phyloP scores from a whole-genome alignment of 2,329 filamentous ascomycete species.

The Pyricularia grisea region DNA sequence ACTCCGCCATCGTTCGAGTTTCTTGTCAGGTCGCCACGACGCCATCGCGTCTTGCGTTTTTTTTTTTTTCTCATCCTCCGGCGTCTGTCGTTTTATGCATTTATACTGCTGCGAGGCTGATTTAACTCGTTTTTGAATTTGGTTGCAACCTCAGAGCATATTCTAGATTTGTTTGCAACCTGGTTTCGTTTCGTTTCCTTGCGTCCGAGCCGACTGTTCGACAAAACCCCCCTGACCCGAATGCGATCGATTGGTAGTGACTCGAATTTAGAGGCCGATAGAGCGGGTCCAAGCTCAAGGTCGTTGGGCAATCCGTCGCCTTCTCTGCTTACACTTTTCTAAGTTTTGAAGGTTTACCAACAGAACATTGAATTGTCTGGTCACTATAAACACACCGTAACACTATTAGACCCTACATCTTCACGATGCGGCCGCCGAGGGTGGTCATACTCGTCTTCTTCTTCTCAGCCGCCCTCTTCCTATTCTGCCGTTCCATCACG shows the following conservation, averaged over 20 bases:
- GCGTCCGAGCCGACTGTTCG: neutral
- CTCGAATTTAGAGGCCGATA: neutral
- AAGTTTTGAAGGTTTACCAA: neutral
- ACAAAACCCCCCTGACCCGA: neutral
- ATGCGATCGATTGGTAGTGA: neutral
- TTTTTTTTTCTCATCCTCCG: neutral
- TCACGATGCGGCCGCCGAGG: constrained; percentile 29
- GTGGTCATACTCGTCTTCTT: constrained; percentile 45
- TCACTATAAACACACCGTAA: neutral
- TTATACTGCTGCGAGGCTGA: neutral
- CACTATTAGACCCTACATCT: neutral
- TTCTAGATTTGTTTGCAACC: neutral
- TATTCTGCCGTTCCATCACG: constrained; percentile 42
- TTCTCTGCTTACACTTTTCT: neutral
- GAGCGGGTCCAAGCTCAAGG: neutral
- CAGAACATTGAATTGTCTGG: neutral
- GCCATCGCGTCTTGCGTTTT: neutral
- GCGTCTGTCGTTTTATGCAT: neutral
- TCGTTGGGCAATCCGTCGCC: neutral
- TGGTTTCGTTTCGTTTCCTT: neutral
- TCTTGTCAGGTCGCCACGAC: neutral
- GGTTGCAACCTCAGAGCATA: neutral
- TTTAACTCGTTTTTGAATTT: neutral
- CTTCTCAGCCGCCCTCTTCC: constrained; percentile 42
- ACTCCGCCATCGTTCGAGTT: neutral